Base-by-base conservation (phyloP, 371 early-diverging fungal species). In the Mucor ambiguus region DNA sequence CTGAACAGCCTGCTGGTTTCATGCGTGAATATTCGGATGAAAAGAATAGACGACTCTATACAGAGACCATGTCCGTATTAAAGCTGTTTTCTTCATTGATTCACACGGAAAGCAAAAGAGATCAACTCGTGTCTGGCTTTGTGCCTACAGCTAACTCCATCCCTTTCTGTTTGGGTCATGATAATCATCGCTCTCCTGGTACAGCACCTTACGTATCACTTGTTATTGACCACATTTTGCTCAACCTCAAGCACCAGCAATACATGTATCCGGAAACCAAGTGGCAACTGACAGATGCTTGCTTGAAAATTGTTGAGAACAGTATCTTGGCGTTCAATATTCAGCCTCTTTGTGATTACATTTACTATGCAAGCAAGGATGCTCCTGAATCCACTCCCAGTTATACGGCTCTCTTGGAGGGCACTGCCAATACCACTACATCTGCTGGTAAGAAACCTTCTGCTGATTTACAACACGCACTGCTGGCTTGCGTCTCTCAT, bases 11-110 rank as follows among this genome's bases (percentile, higher is more conserved):
- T 18, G 46, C 61, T 26, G 72, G 72, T 4, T 67, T 75, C 9
- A 33, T 72, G 2, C 60, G 60, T 7, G 66, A 63, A 35, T 68
- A 72, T 30, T 58, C 65, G 4, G 44, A 61, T 14, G 77, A 74
- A 68, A 74, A 90, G 1, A 78, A 80, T 0, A 83, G 78, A 32
- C 87, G 90, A 66, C 83, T 85, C 0, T 97, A 93, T 70, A 90
- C 94, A 2, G 92, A 94, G 76, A 95, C 94, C 7, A 65, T 89
- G 6, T 89, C 95, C 4, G 90, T 95, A 67, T 67, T 95, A 7
- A 72, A 81, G 5, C 83, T 96, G 5, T 66, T 97, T 16, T 80
- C 83, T 7, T 71, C 86, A n/a, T 76, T 97, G 20, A 82, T 91
- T n/a, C 89, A 93, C 58, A 73, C 82, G 5, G 79, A 89, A 67